Evolutionary conservation across 1,284 basidiomycete species (phyloP).

Genomic region (Trichosporon sp.): DNA sequence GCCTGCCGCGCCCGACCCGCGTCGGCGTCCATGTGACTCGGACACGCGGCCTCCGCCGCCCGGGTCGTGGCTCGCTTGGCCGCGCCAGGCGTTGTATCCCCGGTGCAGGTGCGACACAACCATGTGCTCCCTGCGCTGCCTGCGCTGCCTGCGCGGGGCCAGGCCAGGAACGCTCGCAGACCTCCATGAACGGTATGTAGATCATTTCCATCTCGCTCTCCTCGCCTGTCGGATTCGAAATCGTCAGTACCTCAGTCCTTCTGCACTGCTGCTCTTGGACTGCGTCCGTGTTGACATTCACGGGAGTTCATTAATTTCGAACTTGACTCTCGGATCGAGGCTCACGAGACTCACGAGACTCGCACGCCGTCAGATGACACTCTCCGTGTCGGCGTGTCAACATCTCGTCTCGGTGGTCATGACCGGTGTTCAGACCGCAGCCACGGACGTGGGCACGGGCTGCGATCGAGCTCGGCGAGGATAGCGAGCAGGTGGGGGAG

Average conservation of each 20-base stretch:
- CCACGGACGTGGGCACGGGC: neutral
- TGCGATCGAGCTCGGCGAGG: too few relatives aligned
- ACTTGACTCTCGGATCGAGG: neutral
- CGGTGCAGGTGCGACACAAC: neutral
- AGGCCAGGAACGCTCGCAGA: neutral
- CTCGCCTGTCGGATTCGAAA: neutral
- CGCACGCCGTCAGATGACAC: slow-evolving; percentile 7
- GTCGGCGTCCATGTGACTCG: slow-evolving; percentile 3
- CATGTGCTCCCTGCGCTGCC: neutral
- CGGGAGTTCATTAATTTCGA: neutral
- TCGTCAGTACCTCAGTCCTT: neutral
- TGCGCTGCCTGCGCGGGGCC: neutral
- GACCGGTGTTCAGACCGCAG: neutral
- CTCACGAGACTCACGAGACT: neutral
- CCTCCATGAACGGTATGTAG: slow-evolving; percentile 5
- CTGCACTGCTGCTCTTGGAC: neutral
- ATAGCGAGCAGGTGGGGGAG: slow-evolving; percentile 3
- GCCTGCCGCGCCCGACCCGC: neutral
- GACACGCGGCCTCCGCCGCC: slow-evolving; percentile 1
- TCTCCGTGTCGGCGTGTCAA: neutral
- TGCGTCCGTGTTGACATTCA: neutral
- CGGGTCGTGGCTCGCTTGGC: neutral
- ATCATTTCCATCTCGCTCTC: slow-evolving; percentile 8
- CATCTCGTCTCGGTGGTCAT: neutral
- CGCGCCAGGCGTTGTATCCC: too few relatives aligned